Evolutionary conservation across 495 filamentous ascomycete species (phyloP).

Genomic region (Talaromyces trachyspermus): DNA sequence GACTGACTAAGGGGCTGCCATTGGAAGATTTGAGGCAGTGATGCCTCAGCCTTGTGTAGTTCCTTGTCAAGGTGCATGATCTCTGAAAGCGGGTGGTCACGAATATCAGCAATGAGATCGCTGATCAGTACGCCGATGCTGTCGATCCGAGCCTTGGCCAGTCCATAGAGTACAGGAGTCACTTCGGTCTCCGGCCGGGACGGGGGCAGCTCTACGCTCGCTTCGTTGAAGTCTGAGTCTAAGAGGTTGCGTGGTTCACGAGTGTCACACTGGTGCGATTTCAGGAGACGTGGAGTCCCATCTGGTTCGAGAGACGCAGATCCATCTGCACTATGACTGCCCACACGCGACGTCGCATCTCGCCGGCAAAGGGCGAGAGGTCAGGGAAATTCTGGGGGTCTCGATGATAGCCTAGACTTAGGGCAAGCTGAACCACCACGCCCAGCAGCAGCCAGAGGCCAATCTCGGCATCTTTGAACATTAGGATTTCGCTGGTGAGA

Average conservation of each 20-base stretch:
- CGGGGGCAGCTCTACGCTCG: slow-evolving; percentile 15
- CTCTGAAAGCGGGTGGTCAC: slow-evolving; percentile 61
- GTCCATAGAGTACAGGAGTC: slow-evolving; percentile 11
- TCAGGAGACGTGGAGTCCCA: slow-evolving; percentile 30
- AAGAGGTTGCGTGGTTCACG: slow-evolving; percentile 30
- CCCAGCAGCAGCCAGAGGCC: slow-evolving; percentile 35
- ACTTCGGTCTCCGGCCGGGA: slow-evolving; percentile 15
- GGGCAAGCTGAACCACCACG: slow-evolving; percentile 29
- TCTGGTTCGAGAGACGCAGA: slow-evolving; percentile 32
- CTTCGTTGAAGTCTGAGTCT: slow-evolving; percentile 24
- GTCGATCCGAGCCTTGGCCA: slow-evolving; percentile 4
- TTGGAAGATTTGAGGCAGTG: slow-evolving; percentile 61
- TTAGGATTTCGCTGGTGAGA: slow-evolving; percentile 28
- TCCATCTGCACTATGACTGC: slow-evolving; percentile 43
- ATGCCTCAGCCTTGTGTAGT: slow-evolving; percentile 58
- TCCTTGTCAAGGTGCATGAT: slow-evolving; percentile 66
- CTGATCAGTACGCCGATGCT: slow-evolving; percentile 35
- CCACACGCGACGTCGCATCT: slow-evolving; percentile 52
- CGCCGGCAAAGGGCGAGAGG: slow-evolving; percentile 44
- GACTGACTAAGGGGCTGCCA: slow-evolving; percentile 22
- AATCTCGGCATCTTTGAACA: slow-evolving; percentile 26
- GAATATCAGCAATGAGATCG: slow-evolving; percentile 32
- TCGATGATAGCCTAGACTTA: slow-evolving; percentile 43
- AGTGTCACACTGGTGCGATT: slow-evolving; percentile 27
- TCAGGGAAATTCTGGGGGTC: slow-evolving; percentile 35